A percentile compares a stretch with the other conserved stretches of the same genome.
Conservation (phyloP, 441 rosid genomes). For the Bocquillonia castaneifolia region DNA sequence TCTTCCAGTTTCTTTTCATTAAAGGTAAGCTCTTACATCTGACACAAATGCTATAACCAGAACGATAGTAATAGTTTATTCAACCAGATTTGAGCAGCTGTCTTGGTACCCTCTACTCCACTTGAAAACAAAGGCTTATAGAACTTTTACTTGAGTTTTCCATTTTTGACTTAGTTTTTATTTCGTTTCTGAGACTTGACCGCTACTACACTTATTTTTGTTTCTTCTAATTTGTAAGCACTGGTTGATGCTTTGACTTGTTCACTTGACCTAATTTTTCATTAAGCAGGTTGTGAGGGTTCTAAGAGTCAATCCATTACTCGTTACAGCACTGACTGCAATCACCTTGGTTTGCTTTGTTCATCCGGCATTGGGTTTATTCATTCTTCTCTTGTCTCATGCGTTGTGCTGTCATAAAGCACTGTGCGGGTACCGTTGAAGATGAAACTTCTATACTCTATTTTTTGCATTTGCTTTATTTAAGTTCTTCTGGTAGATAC, state of each 20-base stretch:
- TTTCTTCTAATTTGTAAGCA: not conserved
- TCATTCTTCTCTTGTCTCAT: constrained; percentile 57
- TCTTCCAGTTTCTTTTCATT: constrained; percentile 60
- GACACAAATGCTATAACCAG: not conserved
- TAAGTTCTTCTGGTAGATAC: constrained; percentile 13
- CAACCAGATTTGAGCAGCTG: not conserved
- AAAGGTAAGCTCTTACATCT: constrained; percentile 42
- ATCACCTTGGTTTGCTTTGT: constrained; percentile 62
- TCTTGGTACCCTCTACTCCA: not conserved
- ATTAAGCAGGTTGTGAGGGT: constrained; percentile 67
- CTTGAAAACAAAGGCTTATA: not conserved
- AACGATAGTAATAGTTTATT: not conserved
- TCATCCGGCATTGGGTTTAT: constrained; percentile 90
- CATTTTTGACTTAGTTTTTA: not conserved
- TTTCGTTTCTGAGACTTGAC: constrained; percentile 9
- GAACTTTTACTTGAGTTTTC: constrained; percentile 8
- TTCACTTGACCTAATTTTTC: constrained; percentile 14
- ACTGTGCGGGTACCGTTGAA: constrained; percentile 59
- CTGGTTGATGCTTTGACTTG: constrained; percentile 20
- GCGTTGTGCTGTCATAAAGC: constrained; percentile 71
- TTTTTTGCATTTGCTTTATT: constrained; percentile 11
- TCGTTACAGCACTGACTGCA: constrained; percentile 51
- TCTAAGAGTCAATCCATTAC: constrained; percentile 52
- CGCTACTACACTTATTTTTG: not conserved
- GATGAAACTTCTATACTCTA: not conserved